A percentile compares a stretch with the other conserved stretches of the same genome.
Conservation (phyloP, 257 asterid species). For the Solanum rostratum region DNA sequence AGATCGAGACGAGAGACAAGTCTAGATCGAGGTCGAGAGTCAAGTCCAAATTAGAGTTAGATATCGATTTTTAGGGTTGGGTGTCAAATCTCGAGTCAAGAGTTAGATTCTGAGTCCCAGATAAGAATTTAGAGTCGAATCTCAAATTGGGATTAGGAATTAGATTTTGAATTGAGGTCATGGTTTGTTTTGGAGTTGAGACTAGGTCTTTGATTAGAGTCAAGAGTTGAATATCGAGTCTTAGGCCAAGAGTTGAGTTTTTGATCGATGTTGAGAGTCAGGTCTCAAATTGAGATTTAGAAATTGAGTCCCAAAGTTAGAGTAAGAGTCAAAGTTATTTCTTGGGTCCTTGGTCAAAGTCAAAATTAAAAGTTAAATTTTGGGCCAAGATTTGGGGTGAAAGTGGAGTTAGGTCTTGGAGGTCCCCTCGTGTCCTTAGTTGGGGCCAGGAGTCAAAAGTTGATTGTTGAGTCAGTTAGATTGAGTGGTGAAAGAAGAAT, state of each 20-base stretch:
- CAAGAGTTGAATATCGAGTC: background rate
- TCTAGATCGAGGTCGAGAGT: background rate
- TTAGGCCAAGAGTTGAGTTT: background rate
- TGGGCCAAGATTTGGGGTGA: background rate
- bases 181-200: background rate
- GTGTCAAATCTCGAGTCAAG: too few relatives aligned
- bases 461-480: background rate
- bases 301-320: too few relatives aligned
- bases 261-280: background rate
- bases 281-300: background rate
- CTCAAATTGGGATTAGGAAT: background rate
- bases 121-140: background rate
- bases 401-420: too few relatives aligned
- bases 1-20: accelerated
- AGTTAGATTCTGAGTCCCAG: accelerated
- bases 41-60: background rate
- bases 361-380: background rate
- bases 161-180: background rate
- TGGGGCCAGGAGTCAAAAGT: background rate
- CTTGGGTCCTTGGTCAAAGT: background rate
- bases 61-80: too few relatives aligned
- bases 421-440: background rate
- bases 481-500: background rate
- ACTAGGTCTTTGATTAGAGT: background rate
- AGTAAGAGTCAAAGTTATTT: too few relatives aligned